Conservation (phyloP, 208 protist genomes). For the Trypanosomatidae sp. region DNA sequence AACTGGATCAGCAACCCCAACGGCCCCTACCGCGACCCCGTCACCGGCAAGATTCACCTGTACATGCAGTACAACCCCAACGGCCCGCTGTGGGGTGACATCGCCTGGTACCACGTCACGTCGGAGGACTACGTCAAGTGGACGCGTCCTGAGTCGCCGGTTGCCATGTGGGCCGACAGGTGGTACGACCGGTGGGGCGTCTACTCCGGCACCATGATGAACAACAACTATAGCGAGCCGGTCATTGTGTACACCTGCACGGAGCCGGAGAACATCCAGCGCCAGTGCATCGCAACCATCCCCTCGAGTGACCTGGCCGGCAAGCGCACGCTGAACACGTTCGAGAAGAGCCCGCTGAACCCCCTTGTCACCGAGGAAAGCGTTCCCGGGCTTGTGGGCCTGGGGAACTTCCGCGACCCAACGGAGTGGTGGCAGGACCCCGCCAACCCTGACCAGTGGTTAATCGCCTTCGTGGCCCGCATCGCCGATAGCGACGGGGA, state of each 20-base stretch:
- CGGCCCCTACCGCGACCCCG: constrained; percentile 58
- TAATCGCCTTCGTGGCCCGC: constrained; percentile 46
- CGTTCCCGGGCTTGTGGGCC: constrained; percentile 34
- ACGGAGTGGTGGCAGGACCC: constrained; percentile 55
- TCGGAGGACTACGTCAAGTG: constrained; percentile 64
- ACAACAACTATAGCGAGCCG: constrained; percentile 37
- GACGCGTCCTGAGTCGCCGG: constrained; percentile 19
- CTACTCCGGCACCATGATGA: constrained; percentile 55
- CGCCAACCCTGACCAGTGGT: constrained; percentile 31
- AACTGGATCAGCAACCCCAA: constrained; percentile 75
- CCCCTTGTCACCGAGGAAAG: constrained; percentile 36
- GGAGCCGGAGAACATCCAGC: constrained; percentile 41
- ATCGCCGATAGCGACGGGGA: constrained; percentile 33
- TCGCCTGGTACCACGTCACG: constrained; percentile 63
- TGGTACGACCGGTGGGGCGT: constrained; percentile 49
- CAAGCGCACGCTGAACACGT: constrained; percentile 27
- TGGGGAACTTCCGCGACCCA: constrained; percentile 51
- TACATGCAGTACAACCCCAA: constrained; percentile 77
- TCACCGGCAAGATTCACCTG: constrained; percentile 49
- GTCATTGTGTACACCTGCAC: constrained; percentile 52
- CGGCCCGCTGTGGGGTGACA: constrained; percentile 54
- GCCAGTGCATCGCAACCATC: constrained; percentile 45
- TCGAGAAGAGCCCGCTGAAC: constrained; percentile 39
- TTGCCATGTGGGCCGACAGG: constrained; percentile 38
- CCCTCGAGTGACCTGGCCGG: constrained; percentile 22